Evolutionary conservation across 2,329 filamentous ascomycete genomes (phyloP).

Genomic region (Emmonsia crescens): DNA sequence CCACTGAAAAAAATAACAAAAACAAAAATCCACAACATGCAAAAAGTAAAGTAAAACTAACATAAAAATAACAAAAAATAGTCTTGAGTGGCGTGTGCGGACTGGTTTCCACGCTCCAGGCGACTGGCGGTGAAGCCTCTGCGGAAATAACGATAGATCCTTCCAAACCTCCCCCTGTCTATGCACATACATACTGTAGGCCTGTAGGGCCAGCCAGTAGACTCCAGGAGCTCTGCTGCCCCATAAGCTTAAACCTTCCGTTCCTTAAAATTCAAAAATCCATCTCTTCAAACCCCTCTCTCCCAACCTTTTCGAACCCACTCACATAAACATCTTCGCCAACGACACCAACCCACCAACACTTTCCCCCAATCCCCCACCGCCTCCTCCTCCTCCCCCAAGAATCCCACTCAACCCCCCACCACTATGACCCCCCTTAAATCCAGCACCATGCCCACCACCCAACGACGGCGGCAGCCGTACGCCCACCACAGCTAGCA

Average conservation of each 20-base stretch:
- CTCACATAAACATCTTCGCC: slow-evolving; percentile 43
- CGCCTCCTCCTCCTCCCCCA: slow-evolving; percentile 24
- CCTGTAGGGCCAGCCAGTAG: neutral
- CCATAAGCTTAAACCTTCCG: neutral
- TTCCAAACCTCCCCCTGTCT: neutral
- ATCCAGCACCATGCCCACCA: slow-evolving; percentile 24
- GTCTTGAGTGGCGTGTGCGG: neutral
- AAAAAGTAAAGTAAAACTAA: neutral
- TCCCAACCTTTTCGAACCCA: neutral
- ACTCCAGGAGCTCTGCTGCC: neutral
- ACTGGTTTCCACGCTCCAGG: neutral
- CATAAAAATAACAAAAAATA: neutral
- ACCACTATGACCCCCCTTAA: slow-evolving; percentile 21
- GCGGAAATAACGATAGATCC: neutral
- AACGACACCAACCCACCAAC: slow-evolving; percentile 40
- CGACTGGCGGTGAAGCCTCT: neutral
- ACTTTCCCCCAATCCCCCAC: slow-evolving; percentile 32
- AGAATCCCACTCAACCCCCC: slow-evolving; percentile 16
- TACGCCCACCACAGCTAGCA: slow-evolving; percentile 70
- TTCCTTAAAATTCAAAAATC: neutral
- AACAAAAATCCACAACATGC: neutral
- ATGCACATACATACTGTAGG: neutral
- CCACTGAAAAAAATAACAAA: neutral
- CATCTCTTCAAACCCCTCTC: neutral
- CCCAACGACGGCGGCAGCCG: slow-evolving; percentile 54